phyloP scores from a whole-genome alignment of 257 asterid species.

The Cruciata laevipes region DNA sequence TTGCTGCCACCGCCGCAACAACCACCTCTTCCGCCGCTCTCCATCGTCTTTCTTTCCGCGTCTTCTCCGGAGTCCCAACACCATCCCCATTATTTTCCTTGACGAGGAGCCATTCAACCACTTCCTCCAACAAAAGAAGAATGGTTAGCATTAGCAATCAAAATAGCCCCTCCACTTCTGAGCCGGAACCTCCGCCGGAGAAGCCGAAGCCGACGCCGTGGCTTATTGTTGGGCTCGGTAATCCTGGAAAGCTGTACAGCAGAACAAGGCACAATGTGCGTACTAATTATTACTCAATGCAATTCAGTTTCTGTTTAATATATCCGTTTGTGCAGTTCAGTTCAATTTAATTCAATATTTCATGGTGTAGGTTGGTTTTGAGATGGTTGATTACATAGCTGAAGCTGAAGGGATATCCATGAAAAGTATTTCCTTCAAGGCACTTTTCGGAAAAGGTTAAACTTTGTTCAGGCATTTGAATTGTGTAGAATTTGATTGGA shows the following conservation, averaged over 20 bases:
- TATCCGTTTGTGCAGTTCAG: neutral
- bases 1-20: conserved; percentile 12
- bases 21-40: conserved; percentile 24
- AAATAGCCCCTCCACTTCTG: conserved; percentile 6
- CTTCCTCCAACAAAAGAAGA: conserved; percentile 13
- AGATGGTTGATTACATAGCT: conserved; percentile 78
- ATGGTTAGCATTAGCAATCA: conserved; percentile 21
- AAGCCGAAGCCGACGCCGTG: conserved; percentile 38
- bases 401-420: conserved; percentile 79
- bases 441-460: conserved; percentile 82
- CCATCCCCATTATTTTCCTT: conserved; percentile 14
- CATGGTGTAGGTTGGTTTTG: conserved; percentile 76
- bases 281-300: neutral
- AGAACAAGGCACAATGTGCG: conserved; percentile 86
- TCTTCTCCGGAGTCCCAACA: conserved; percentile 19
- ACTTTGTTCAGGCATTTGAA: no score
- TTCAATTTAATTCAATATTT: neutral
- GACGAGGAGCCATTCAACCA: conserved; percentile 10
- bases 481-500: neutral
- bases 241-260: conserved; percentile 79
- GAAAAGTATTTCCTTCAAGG: conserved; percentile 63
- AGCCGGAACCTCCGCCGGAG: conserved; percentile 14
- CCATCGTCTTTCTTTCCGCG: conserved; percentile 20
- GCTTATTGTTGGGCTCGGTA: conserved; percentile 98
- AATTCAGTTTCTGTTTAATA: neutral